Conservation (phyloP, 345 rosid species). For the Dipteronia dyeriana region DNA sequence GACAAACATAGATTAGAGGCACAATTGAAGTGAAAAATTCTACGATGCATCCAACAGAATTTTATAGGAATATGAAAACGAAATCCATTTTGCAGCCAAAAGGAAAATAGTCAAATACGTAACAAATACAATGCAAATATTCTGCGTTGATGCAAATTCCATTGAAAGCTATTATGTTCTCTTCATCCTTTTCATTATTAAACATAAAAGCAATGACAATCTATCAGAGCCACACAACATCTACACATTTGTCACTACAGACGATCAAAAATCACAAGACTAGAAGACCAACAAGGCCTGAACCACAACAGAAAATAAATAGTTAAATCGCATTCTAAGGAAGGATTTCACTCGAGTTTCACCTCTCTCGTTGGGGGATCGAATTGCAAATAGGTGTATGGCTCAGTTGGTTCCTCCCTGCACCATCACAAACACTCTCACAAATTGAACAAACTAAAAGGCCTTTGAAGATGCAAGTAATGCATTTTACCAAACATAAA, state of each 20-base stretch:
- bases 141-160: background rate
- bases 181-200: background rate
- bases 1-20: too few species aligned
- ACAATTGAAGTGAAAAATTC: too few species aligned
- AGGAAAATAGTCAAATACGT: background rate
- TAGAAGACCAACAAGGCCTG: background rate
- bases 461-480: background rate
- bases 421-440: constrained; percentile 29
- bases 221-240: background rate
- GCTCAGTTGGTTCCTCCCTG: constrained; percentile 96
- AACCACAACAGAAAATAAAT: background rate
- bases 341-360: constrained; percentile 50
- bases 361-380: constrained; percentile 80
- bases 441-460: background rate
- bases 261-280: background rate
- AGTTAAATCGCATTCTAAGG: background rate
- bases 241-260: background rate
- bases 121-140: background rate
- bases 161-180: background rate
- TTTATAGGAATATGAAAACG: too few species aligned
- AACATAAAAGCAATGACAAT: background rate
- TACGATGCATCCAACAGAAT: background rate
- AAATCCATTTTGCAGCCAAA: background rate
- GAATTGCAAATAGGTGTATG: constrained; percentile 72
- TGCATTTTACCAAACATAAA: background rate